Conservation (phyloP, 1,139 yeast genomes). For the Yamadazyma dushanensis region DNA sequence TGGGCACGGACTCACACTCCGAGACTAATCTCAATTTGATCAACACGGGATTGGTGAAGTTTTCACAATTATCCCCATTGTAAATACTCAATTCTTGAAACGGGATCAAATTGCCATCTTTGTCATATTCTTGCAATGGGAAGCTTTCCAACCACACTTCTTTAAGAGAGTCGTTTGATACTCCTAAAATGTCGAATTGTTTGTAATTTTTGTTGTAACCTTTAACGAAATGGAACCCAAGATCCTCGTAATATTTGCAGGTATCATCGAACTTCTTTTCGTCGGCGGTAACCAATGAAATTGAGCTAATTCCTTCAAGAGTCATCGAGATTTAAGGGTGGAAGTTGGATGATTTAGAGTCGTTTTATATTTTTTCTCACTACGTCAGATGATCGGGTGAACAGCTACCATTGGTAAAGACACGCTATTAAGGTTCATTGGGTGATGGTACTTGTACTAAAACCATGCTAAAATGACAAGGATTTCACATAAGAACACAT, state of each 20-base stretch:
- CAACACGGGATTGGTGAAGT: slow-evolving; percentile 32
- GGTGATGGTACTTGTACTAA: background rate
- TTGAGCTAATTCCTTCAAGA: slow-evolving; percentile 35
- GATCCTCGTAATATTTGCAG: slow-evolving; percentile 50
- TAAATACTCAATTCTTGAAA: slow-evolving; percentile 57
- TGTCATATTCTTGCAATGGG: slow-evolving; percentile 54
- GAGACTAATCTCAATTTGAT: slow-evolving; percentile 58
- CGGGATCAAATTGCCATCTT: slow-evolving; percentile 51
- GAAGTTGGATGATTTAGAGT: background rate
- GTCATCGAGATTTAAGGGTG: slow-evolving; percentile 7
- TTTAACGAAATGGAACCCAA: slow-evolving; percentile 62
- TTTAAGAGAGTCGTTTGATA: slow-evolving; percentile 61
- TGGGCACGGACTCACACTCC: slow-evolving; percentile 16
- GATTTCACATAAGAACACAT: background rate
- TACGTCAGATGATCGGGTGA: slow-evolving; percentile 5
- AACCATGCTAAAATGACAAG: background rate
- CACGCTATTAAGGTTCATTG: background rate
- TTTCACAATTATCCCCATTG: slow-evolving; percentile 47
- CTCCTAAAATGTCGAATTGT: slow-evolving; percentile 44
- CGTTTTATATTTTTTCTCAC: slow-evolving; percentile 3
- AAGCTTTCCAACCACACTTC: slow-evolving; percentile 74
- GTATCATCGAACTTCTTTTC: slow-evolving; percentile 46
- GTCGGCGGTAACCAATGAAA: slow-evolving; percentile 60
- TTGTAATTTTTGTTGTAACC: slow-evolving; percentile 47
- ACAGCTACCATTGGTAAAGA: slow-evolving; percentile 2